A percentile compares a stretch with the other conserved stretches of the same genome.
Evolutionary conservation across 1,139 yeast species (phyloP).

Genomic region (Taphrina sp.): DNA sequence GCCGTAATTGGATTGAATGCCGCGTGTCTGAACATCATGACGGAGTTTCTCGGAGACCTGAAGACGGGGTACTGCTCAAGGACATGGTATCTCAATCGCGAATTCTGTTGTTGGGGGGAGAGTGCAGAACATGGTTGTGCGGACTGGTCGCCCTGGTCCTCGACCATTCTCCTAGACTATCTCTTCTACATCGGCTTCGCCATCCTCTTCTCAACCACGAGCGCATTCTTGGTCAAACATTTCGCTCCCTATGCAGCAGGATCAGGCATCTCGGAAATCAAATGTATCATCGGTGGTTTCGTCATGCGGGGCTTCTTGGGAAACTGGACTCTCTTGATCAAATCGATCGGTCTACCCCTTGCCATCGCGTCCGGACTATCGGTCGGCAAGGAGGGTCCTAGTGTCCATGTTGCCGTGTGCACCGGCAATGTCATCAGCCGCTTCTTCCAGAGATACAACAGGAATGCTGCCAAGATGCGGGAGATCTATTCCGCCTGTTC

Average conservation of each 20-base stretch:
- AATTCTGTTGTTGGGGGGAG: conserved; percentile 67
- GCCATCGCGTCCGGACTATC: conserved; percentile 80
- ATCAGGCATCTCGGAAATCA: conserved; percentile 94
- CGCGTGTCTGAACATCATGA: conserved; percentile 71
- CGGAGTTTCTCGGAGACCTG: conserved; percentile 81
- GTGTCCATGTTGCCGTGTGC: conserved; percentile 82
- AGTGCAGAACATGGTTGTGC: conserved; percentile 46
- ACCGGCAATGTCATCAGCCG: conserved; percentile 68
- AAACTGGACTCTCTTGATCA: conserved; percentile 67
- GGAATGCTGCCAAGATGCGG: conserved; percentile 47
- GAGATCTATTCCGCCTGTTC: conserved; percentile 79
- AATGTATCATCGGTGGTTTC: conserved; percentile 91
- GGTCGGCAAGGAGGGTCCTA: conserved; percentile 83
- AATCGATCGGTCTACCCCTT: conserved; percentile 77
- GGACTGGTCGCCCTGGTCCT: conserved; percentile 32
- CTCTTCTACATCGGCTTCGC: conserved; percentile 60
- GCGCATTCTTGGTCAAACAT: conserved; percentile 66
- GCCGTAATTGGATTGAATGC: conserved; percentile 76
- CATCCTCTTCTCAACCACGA: conserved; percentile 57
- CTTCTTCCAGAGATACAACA: conserved; percentile 50
- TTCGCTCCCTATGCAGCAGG: conserved; percentile 95
- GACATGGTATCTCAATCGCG: conserved; percentile 67
- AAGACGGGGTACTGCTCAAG: conserved; percentile 73
- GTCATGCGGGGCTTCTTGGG: conserved; percentile 75
- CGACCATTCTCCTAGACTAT: conserved; percentile 46